phyloP scores from a whole-genome alignment of 768 basidiomycete genomes.

The Piloderma croceum region DNA sequence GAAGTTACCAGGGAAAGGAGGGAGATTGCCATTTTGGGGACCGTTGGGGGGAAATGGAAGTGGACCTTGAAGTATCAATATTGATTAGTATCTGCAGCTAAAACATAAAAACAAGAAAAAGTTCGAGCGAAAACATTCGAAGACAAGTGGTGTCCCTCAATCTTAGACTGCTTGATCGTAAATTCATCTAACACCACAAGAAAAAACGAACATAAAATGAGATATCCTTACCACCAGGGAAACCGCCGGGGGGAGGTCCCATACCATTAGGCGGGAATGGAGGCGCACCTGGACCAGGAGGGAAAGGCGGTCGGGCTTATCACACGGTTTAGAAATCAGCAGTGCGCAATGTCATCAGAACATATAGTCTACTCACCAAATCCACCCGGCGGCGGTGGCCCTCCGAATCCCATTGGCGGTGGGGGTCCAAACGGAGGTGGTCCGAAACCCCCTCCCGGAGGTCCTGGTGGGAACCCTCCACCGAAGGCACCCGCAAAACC shows the following conservation, averaged over 20 bases:
- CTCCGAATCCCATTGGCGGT: conserved; percentile 52
- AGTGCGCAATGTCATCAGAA: conserved; percentile 9
- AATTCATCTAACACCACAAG: no score
- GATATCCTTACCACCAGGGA: conserved; percentile 41
- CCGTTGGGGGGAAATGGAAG: conserved; percentile 51
- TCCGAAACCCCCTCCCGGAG: conserved; percentile 40
- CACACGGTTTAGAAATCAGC: no score
- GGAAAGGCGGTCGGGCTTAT: conserved; percentile 71
- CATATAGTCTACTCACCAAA: conserved; percentile 1
- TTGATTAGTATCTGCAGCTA: conserved; percentile 1
- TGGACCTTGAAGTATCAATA: conserved; percentile 16
- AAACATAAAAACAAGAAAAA: neutral
- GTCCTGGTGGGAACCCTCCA: conserved; percentile 40
- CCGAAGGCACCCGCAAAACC: conserved; percentile 82
- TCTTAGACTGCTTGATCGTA: no score
- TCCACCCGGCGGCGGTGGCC: conserved; percentile 23
- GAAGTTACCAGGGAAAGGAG: conserved; percentile 46
- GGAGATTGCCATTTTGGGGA: conserved; percentile 21
- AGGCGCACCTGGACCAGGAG: conserved; percentile 61
- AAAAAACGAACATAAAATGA: conserved; percentile 6
- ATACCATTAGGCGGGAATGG: conserved; percentile 67
- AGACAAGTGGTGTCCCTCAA: no score
- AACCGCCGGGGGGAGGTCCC: conserved; percentile 37
- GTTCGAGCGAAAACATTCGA: no score
- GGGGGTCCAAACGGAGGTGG: conserved; percentile 31